These are phyloP conservation scores for Annona squamosa DNA, from an alignment of 164 flowering plant genomes.

Conservation along the genomic window DNA sequence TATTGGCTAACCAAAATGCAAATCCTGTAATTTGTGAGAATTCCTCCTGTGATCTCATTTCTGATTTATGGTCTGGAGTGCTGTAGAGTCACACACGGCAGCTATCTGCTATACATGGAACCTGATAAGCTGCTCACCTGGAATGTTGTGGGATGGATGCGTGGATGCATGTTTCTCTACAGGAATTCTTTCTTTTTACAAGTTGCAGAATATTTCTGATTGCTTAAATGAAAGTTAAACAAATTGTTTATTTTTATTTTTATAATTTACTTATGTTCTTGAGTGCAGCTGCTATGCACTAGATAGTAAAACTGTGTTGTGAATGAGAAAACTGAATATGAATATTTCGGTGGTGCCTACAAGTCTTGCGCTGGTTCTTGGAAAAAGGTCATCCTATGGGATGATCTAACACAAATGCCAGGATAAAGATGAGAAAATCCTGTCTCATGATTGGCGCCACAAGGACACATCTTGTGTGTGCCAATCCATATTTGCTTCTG, in stretches of 20 bases:
- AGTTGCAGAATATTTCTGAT: neutral
- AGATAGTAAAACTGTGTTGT: neutral
- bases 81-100: neutral
- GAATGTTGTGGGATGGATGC: neutral
- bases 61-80: neutral
- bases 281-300: neutral
- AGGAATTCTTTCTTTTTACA: neutral
- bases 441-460: too few species aligned
- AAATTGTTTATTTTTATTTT: too few species aligned
- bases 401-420: too few species aligned
- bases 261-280: neutral
- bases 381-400: too few species aligned
- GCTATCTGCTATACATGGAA: neutral
- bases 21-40: neutral
- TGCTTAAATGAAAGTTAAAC: neutral
- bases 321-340: neutral
- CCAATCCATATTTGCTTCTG: too few species aligned
- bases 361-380: too few species aligned
- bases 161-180: neutral
- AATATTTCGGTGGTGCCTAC: too few species aligned
- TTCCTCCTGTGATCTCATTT: too few species aligned
- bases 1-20: neutral
- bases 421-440: too few species aligned
- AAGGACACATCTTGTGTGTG: too few species aligned
- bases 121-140: neutral